These are phyloP conservation scores for Sisymbrium irio DNA, from an alignment of 345 rosid species.

Conservation along the genomic window DNA sequence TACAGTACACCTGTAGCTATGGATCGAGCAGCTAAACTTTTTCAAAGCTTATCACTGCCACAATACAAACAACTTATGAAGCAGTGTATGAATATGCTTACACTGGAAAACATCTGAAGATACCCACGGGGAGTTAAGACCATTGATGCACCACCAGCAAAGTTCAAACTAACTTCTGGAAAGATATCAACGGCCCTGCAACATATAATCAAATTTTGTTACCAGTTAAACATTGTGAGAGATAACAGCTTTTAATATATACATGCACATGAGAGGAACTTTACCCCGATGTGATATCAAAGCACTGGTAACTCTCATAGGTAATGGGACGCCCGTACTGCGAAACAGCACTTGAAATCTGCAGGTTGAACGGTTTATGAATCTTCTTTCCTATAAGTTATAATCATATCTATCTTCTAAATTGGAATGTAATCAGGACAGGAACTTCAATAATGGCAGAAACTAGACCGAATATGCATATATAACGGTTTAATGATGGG, in stretches of 20 bases:
- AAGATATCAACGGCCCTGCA: constrained; percentile 58
- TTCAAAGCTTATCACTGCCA: neutral
- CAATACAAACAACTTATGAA: neutral
- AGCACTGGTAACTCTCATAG: constrained; percentile 63
- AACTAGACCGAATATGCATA: neutral
- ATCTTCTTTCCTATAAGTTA: constrained; percentile 6
- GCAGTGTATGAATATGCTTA: constrained; percentile 45
- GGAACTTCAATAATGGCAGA: neutral
- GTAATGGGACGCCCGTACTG: constrained; percentile 50
- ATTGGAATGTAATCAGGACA: neutral
- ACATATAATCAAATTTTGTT: constrained; percentile 23
- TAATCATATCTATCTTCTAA: neutral
- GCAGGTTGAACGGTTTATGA: constrained; percentile 29
- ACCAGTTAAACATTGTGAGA: constrained; percentile 5
- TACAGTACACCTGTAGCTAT: neutral
- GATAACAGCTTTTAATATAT: neutral
- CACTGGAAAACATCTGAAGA: constrained; percentile 68
- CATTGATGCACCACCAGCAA: constrained; percentile 83
- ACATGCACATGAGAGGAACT: constrained; percentile 22
- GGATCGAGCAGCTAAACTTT: neutral
- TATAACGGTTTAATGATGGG: too few species aligned
- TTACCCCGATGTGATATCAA: constrained; percentile 62
- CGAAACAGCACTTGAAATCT: constrained; percentile 62
- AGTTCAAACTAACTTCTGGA: constrained; percentile 83
- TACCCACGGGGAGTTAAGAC: constrained; percentile 62